A percentile compares a stretch with the other conserved stretches of the same genome.
Conservation (phyloP, 2,329 filamentous ascomycete genomes). For the Ophiostoma ulmi region DNA sequence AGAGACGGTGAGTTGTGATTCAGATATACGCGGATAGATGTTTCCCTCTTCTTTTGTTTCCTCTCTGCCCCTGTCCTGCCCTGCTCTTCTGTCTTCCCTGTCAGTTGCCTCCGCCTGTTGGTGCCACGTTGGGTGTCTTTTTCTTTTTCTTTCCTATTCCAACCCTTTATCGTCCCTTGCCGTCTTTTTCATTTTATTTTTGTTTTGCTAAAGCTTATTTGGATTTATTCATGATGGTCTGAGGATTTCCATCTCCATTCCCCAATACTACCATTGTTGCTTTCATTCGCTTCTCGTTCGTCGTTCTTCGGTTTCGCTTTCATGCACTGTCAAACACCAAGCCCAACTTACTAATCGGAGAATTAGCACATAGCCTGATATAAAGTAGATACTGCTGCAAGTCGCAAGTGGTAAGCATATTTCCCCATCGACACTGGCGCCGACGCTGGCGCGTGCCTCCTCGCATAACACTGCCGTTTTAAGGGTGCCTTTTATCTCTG, state of each 20-base stretch:
- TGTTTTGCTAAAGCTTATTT: too few relatives aligned
- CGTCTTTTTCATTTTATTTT: too few relatives aligned
- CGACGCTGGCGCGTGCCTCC: background rate
- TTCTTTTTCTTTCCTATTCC: background rate
- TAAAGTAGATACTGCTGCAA: background rate
- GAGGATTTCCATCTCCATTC: background rate
- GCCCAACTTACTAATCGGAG: background rate
- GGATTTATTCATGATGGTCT: background rate
- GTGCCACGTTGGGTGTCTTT: background rate
- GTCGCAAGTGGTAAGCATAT: background rate
- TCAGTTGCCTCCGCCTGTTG: background rate
- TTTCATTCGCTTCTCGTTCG: background rate
- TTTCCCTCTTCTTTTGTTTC: background rate
- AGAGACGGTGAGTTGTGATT: background rate
- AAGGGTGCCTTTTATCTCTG: background rate
- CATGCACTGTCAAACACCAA: background rate
- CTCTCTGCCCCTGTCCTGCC: background rate
- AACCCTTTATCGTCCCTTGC: background rate
- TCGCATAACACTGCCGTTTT: background rate
- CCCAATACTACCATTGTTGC: background rate
- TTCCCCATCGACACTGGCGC: background rate
- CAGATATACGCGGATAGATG: background rate
- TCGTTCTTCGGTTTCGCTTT: constrained; percentile 5
- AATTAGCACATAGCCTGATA: constrained; percentile 9
- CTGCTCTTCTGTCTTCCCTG: background rate